Evolutionary conservation across 1,284 basidiomycete species (phyloP).

Genomic region (Heliocybe sulcata): DNA sequence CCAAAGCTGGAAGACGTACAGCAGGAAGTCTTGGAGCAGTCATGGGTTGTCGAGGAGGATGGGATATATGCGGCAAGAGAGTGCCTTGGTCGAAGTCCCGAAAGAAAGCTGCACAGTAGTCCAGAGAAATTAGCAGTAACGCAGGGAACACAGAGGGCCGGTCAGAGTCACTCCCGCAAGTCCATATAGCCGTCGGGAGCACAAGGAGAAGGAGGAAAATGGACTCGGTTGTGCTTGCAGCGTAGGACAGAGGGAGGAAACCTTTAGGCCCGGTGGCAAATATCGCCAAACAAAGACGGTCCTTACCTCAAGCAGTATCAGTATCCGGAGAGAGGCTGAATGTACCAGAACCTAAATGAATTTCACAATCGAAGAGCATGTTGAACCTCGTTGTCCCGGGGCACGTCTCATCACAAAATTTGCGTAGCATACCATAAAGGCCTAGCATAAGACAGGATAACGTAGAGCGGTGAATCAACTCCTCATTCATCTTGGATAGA

Average conservation of each 20-base stretch:
- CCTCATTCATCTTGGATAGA: not conserved
- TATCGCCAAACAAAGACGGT: not conserved
- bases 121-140: not conserved
- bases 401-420: not conserved
- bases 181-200: not conserved
- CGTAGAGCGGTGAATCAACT: not conserved
- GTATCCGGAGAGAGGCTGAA: not conserved
- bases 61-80: not conserved
- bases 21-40: conserved; percentile 22
- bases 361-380: not conserved
- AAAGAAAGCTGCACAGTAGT: not conserved
- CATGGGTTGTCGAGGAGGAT: conserved; percentile 17
- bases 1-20: conserved; percentile 25
- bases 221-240: not conserved
- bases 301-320: not conserved
- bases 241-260: not conserved
- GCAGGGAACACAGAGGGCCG: not conserved
- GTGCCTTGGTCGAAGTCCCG: not conserved
- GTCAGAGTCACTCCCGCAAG: not conserved
- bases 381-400: not conserved
- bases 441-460: not conserved
- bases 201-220: not conserved
- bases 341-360: not conserved
- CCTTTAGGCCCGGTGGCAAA: not conserved
- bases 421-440: too few relatives aligned